Conservation (phyloP, 495 filamentous ascomycete species). For the Neurospora sp. region DNA sequence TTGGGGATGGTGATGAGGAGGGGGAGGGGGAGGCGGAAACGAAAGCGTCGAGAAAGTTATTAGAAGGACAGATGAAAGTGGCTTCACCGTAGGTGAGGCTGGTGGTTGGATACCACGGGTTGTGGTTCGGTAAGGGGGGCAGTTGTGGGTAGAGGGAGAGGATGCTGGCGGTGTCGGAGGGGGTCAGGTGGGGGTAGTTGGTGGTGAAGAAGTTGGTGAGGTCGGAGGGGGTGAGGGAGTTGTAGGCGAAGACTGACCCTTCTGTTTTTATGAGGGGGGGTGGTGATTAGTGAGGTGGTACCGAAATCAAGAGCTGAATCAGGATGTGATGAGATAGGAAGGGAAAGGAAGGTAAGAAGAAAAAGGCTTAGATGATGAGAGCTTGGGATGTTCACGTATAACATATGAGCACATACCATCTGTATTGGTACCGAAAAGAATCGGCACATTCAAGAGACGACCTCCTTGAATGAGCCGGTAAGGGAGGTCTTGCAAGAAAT, state of each 20-base stretch:
- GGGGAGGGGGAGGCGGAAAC: neutral
- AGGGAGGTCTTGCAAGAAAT: conserved; percentile 36
- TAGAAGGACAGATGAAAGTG: conserved; percentile 52
- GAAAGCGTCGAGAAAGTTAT: conserved; percentile 21
- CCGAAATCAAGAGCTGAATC: neutral
- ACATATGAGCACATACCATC: conserved; percentile 15
- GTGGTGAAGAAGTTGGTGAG: conserved; percentile 40
- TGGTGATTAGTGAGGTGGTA: neutral
- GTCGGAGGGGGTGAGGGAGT: conserved; percentile 32
- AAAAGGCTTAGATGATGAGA: no score
- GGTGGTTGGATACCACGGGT: conserved; percentile 31
- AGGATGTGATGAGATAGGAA: no score
- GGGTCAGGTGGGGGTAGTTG: conserved; percentile 34
- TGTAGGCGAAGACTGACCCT: conserved; percentile 41
- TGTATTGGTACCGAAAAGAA: conserved; percentile 34
- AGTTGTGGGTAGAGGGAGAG: conserved; percentile 16
- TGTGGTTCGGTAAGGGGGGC: conserved; percentile 17
- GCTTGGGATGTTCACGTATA: neutral
- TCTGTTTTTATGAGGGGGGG: conserved; percentile 13
- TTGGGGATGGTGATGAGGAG: no score
- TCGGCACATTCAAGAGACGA: conserved; percentile 21
- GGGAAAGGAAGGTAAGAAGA: no score
- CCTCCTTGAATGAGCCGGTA: conserved; percentile 20
- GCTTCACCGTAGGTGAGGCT: conserved; percentile 50
- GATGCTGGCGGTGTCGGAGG: conserved; percentile 37